Evolutionary conservation across 306 rosid species (phyloP), one percentile per base, ranked within the genome.

Genomic region (Erythrophleum fordii): DNA sequence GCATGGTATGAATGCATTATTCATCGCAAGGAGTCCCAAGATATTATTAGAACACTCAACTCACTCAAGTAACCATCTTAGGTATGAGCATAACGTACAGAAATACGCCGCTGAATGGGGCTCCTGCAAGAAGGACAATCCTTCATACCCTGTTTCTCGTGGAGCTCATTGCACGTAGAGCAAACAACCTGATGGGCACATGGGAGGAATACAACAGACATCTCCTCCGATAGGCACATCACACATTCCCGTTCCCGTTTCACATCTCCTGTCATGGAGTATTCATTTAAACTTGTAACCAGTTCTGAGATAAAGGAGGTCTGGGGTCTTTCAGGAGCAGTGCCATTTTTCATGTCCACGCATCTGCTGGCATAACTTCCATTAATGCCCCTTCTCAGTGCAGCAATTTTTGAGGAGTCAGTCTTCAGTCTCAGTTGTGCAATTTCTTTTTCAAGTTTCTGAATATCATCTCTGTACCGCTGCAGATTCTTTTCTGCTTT

Each of bases 131-230:
- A 93, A 67, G 97, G 97, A 74, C 98, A 91, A 71, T 93, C 93
- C 82, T 88, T 91, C 98, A 91, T 91, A 6, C 98, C 98, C 78
- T 90, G 97, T 76, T 90, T 91, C 83, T 88, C 93, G 69, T 93
- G 98, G 73, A 93, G 94, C 78, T 91, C 97, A 77, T 90, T 93
- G 92, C 98, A 93, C 31, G 87, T 84, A 78, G 90, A 83, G 87
- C 98, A 93, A 45, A 93, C 98, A 81, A 93, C 98, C 77, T 90
- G 98, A 73, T 93, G 97, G 0, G 98, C 97, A 70, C 95, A 93
- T 0, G 98, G 97, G 6, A 91, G 89, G 73, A 93, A 93, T 9
- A 93, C 92, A 22, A 93, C 89, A 10, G 97, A 84, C 94, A 93
- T 91, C 89, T 93, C 96, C 88, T 93, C 97, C 0, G 97, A 91